phyloP scores from a whole-genome alignment of 495 filamentous ascomycete species.

The Barbatosphaeria neglecta region DNA sequence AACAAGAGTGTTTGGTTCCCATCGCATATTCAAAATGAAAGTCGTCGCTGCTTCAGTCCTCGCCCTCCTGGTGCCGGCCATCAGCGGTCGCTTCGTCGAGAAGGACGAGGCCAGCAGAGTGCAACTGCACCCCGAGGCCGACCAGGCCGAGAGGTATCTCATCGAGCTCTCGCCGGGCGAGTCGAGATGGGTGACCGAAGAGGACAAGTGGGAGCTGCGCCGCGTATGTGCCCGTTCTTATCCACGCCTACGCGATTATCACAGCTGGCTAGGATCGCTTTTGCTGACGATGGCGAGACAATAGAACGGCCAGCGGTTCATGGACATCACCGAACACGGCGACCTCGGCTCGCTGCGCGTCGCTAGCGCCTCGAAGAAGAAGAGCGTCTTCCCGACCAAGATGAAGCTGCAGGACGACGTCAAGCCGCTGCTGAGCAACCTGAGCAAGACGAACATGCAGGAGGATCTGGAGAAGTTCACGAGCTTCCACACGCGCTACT shows the following conservation, averaged over 20 bases:
- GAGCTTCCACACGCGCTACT: slow-evolving; percentile 79
- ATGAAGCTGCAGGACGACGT: slow-evolving; percentile 56
- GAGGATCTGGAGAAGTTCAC: slow-evolving; percentile 68
- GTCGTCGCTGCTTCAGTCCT: slow-evolving; percentile 34
- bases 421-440: slow-evolving; percentile 47
- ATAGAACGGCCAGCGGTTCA: slow-evolving; percentile 78
- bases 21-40: slow-evolving; percentile 25
- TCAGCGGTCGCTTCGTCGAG: slow-evolving; percentile 40
- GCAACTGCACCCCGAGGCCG: slow-evolving; percentile 20
- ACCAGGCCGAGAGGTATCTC: slow-evolving; percentile 48
- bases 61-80: slow-evolving; percentile 35
- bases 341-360: slow-evolving; percentile 40
- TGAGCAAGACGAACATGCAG: slow-evolving; percentile 69
- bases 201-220: slow-evolving; percentile 86
- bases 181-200: slow-evolving; percentile 78
- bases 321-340: slow-evolving; percentile 75
- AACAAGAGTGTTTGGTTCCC: too few relatives aligned
- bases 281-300: not conserved
- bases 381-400: slow-evolving; percentile 54
- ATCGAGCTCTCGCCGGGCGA: slow-evolving; percentile 84
- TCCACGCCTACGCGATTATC: not conserved
- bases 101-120: slow-evolving; percentile 29
- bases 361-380: slow-evolving; percentile 29
- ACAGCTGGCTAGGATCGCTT: not conserved
- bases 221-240: slow-evolving; percentile 43